Base-by-base conservation (phyloP, 2,329 filamentous ascomycete species). In the Colletotrichum zoysiae region DNA sequence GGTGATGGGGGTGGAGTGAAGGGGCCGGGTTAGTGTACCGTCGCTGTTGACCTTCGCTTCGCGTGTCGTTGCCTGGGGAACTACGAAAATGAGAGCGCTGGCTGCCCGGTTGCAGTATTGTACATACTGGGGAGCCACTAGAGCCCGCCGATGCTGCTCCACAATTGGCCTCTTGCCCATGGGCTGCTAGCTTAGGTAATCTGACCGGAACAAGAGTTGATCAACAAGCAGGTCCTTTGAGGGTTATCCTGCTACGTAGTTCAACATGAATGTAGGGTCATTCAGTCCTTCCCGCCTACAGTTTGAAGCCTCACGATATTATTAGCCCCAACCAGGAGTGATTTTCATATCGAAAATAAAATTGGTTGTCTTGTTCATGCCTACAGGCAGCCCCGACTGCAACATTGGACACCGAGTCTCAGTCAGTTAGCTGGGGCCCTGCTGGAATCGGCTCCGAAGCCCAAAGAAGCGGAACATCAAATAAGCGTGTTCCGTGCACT, bases 11-110 rank as follows among this genome's bases (percentile, higher is more conserved):
- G 70, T 65, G 66, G 70, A 70, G 66, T 60, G 65, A 70, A 65
- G 48, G 48, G 69, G 55, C 65, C 53, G 38, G 59, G 70, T 60
- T 65, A 59, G 69, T 71, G 70, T 68, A 58, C 55, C 40, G 33
- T 59, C 46, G 60, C 70, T 72, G 65, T 72, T 72, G 70, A 72
- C 70, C 46, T 69, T 72, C 53, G 51, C 60, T 67, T 72, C 70
- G 70, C 59, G 68, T 68, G 23, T 59, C 66, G 70, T 72, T 72
- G 66, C 70, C 70, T 35, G 38, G 60, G 70, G 62, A 57, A 72
- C 70, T 53, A 14, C 48, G 44, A 65, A 65, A 50, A 53, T 65
- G 12, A 46, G 26, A 48, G 69, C 53, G 44, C 44, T 42, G 44
- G n/a, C 44, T n/a, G 38, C 6, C 30, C 30, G 35, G 6, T 7